Base-by-base conservation (phyloP, 1,284 basidiomycete species). In the Ustilago esculenta region DNA sequence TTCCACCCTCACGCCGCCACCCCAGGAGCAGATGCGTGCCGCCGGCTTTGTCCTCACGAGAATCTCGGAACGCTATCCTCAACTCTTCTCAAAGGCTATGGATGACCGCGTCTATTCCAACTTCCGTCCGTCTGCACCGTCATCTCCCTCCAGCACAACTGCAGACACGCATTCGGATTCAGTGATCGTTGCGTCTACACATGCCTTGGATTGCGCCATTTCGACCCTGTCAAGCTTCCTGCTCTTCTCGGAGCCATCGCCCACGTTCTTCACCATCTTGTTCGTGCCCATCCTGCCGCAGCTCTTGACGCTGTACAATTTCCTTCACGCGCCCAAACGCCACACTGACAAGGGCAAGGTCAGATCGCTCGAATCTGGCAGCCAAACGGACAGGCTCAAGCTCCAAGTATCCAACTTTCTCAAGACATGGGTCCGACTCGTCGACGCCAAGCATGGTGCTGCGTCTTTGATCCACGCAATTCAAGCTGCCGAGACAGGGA, bases 201-300 rank as follows among this genome's bases (percentile, higher is more conserved):
- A 42, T 9, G 49, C 49, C 1, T 15, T 66, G 14, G 53, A 65
- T 8, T 25, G 36, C 9, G 72, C 72, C 1, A 20, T 72, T 9
- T 60, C 64, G n/a, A 42, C 61, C 11, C 49, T 79, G 3, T 59
- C 53, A 2, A 59, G 66, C 21, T 57, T 74, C 18, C 41, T 76
- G 18, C 48, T 67, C 25, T 69, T 78, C n/a, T 71, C 77, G 2
- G 75, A 73, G 32, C 79, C 79, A 4, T 73, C 75, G 15, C 67
- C 79, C 2, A 55, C 53, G 9, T 77, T 77, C 42, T 64, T 80
- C 32, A 50, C 63, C 14, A 17, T 49, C 7, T 32, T 80, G 18
- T 67, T 75, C 32, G 40, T 45, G 33, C 71, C 74, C 0, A 46
- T 78, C 25, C 21, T 71, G 7, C 52, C 55, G 10, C 66, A 69